Conservation (phyloP, 345 rosid species). For the Moringa oleifera region DNA sequence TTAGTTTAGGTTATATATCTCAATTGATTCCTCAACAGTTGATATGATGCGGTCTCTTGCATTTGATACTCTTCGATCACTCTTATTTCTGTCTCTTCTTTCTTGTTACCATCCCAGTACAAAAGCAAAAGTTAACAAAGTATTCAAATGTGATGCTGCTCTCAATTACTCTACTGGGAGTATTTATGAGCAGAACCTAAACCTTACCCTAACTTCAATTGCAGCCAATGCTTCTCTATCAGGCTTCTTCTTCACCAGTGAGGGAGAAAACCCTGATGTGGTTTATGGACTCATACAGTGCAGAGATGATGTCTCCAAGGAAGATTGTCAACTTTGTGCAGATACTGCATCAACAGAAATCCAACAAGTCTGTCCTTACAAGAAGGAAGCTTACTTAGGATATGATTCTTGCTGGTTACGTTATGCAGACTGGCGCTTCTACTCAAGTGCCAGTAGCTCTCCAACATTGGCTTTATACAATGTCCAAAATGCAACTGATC, state of each 20-base stretch:
- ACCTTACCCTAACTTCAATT: slow-evolving; percentile 18
- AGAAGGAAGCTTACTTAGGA: slow-evolving; percentile 22
- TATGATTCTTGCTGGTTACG: slow-evolving; percentile 19
- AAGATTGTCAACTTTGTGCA: slow-evolving; percentile 27
- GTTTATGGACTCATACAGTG: slow-evolving; percentile 29
- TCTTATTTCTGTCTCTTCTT: not conserved
- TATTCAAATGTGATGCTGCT: slow-evolving; percentile 5
- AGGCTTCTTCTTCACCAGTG: slow-evolving; percentile 11
- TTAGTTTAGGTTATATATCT: no score
- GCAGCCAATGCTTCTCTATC: slow-evolving; percentile 22
- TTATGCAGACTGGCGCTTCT: slow-evolving; percentile 26
- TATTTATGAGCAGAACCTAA: slow-evolving; percentile 17
- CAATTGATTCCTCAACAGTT: no score
- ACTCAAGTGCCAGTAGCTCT: slow-evolving; percentile 7
- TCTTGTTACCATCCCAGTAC: no score
- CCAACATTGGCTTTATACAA: not conserved
- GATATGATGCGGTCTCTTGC: slow-evolving; percentile 5
- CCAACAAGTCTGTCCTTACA: slow-evolving; percentile 17
- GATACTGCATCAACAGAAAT: slow-evolving; percentile 8
- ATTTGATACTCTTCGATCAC: not conserved
- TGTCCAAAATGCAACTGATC: not conserved
- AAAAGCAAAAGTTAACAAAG: no score
- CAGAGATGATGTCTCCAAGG: slow-evolving; percentile 17
- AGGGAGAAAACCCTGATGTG: slow-evolving; percentile 8
- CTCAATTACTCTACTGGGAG: slow-evolving; percentile 23